Evolutionary conservation across 164 flowering plant genomes (phyloP), one percentile per base, ranked within the genome.

Genomic region (Aristolochia fimbriata): DNA sequence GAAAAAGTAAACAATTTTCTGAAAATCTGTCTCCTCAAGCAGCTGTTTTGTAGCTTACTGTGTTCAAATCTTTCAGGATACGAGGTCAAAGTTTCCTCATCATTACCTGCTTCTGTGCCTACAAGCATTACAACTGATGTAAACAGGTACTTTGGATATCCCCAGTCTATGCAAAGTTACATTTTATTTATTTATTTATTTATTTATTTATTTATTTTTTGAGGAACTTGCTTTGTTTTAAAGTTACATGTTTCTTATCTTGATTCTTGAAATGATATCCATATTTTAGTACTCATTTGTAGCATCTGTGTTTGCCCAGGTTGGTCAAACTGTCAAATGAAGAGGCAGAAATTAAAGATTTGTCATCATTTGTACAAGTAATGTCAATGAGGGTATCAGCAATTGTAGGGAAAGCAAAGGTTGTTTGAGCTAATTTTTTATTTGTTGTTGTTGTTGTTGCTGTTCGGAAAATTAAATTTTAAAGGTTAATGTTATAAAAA

Each of bases 361-460:
- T 70, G 33, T 76, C 68, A 61, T 73, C 88, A 47, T 62, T 76
- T 55, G 25, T 61, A 47, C 81, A 76, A 68, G 75, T 68, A 33
- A 45, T 79, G 64, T 14, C 66, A 43, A 37, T 58, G 24, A 84
- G 77, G 71, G 71, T 75, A 15, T 60, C 71, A 33, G 73, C 76
- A 16, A 51, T 79, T 37, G 30, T 79, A 46, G 64, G 65, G 37
- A 83, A 79, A 74, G 84, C 93, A 63, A 88, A 86, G 96, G 96
- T 88, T 58, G 51, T 64, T 43, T 67, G 17, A 51, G 23, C 64
- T 58, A 1, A n/a, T 33, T 13, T 6, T 19, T 37, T 45, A 22
- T 16, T 45, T 53, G 14, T 55, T 49, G n/a, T 55, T 62, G 24
- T 49, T n/a, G n/a, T n/a, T n/a, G n/a, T n/a, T n/a, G n/a, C n/a